Conservation (phyloP, 192 early-diverging fungal species). For the Backusella luteola region DNA sequence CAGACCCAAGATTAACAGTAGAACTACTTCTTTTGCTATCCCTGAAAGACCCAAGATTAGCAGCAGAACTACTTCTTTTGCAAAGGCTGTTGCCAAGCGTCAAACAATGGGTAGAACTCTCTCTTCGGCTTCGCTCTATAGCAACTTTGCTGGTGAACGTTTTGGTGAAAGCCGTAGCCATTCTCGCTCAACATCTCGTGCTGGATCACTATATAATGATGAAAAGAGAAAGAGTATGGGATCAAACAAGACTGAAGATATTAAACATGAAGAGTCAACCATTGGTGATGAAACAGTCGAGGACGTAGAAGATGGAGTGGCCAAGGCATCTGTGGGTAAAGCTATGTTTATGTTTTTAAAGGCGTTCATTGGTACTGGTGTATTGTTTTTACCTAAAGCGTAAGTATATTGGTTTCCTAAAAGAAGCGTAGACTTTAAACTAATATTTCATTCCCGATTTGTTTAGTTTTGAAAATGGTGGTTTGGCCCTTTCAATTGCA, state of each 20-base stretch:
- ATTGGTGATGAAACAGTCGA: not conserved
- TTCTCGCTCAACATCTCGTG: not conserved
- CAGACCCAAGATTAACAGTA: not conserved
- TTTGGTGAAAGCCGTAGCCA: not conserved
- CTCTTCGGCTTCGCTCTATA: constrained; percentile 30
- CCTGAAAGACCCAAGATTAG: constrained; percentile 11
- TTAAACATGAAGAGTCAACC: constrained; percentile 9
- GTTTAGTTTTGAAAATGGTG: constrained; percentile 54
- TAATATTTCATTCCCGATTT: not conserved
- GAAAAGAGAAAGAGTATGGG: constrained; percentile 16
- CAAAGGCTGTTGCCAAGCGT: constrained; percentile 9
- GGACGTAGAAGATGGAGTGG: constrained; percentile 4
- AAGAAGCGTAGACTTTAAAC: not conserved
- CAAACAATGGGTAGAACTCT: constrained; percentile 19
- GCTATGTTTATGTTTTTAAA: constrained; percentile 66
- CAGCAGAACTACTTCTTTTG: constrained; percentile 20
- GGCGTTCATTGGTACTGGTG: constrained; percentile 62
- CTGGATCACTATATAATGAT: not conserved
- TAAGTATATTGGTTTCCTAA: constrained; percentile 18
- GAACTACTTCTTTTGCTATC: not conserved
- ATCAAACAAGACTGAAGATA: not conserved
- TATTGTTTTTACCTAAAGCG: constrained; percentile 59
- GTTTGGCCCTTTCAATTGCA: constrained; percentile 57
- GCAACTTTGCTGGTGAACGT: constrained; percentile 33
- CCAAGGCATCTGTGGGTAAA: constrained; percentile 51